phyloP scores from a whole-genome alignment of 768 basidiomycete species.

The Mycena latifolia region DNA sequence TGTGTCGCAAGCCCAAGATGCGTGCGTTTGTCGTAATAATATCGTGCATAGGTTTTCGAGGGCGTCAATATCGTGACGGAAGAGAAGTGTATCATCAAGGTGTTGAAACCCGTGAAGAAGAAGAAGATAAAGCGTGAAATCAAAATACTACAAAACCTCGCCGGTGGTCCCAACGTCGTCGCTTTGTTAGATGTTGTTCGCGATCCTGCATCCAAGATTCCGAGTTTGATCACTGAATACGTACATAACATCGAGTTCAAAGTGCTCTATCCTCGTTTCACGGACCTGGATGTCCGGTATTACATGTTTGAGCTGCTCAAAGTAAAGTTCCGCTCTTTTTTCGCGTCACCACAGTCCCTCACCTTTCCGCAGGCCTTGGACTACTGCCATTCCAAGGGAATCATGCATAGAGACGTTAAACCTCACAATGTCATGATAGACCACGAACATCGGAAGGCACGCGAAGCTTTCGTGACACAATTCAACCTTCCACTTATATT shows the following conservation, averaged over 20 bases:
- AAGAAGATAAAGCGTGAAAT: slow-evolving; percentile 99
- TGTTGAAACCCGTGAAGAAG: slow-evolving; percentile 99
- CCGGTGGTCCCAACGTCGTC: slow-evolving; percentile 96
- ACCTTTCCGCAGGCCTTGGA: slow-evolving; percentile 80
- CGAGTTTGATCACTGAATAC: slow-evolving; percentile 96
- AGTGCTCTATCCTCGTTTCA: slow-evolving; percentile 93
- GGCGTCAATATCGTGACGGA: slow-evolving; percentile 92
- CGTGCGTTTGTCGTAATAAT: slow-evolving; percentile 6
- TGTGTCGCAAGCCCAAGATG: slow-evolving; percentile 41
- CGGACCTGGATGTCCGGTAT: slow-evolving; percentile 94
- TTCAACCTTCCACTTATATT: slow-evolving; percentile 24
- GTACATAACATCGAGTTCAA: slow-evolving; percentile 99
- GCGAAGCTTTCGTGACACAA: slow-evolving; percentile 32
- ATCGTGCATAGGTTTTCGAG: slow-evolving; percentile 80
- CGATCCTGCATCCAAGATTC: slow-evolving; percentile 96
- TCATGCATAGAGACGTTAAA: slow-evolving; percentile 99
- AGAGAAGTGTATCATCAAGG: slow-evolving; percentile 98
- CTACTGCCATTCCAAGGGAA: slow-evolving; percentile 98
- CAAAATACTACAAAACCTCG: slow-evolving; percentile 96
- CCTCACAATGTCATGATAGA: slow-evolving; percentile 99
- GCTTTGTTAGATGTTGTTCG: slow-evolving; percentile 95
- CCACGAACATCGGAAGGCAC: slow-evolving; percentile 93
- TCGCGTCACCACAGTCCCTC: slow-evolving; percentile 21
- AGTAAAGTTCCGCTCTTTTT: slow-evolving; percentile 55
- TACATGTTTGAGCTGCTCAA: slow-evolving; percentile 98